Conservation (phyloP, 345 rosid species). For the Bruguiera gymnorhiza region DNA sequence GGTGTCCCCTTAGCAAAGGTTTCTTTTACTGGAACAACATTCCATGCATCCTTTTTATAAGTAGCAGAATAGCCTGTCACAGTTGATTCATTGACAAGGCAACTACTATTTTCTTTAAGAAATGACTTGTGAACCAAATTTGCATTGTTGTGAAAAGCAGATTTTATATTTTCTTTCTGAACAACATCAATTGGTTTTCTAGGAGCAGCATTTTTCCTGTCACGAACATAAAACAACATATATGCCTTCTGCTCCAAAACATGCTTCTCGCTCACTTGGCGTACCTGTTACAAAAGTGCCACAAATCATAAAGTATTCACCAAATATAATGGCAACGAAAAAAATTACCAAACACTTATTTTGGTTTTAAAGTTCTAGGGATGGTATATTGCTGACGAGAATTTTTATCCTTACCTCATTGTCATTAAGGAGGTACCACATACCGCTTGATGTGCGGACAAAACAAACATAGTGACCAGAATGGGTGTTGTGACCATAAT, state of each 20-base stretch:
- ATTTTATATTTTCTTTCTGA: slow-evolving; percentile 46
- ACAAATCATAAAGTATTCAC: slow-evolving; percentile 6
- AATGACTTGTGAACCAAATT: slow-evolving; percentile 35
- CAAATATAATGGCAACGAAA: background rate
- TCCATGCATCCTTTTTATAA: slow-evolving; percentile 26
- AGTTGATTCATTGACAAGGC: slow-evolving; percentile 19
- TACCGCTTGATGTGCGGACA: slow-evolving; percentile 87
- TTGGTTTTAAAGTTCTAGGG: background rate
- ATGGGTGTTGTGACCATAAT: slow-evolving; percentile 78
- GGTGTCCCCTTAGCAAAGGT: slow-evolving; percentile 30
- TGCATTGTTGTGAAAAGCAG: slow-evolving; percentile 26
- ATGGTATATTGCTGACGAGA: too few relatives aligned
- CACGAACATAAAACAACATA: slow-evolving; percentile 96
- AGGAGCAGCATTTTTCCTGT: slow-evolving; percentile 46
- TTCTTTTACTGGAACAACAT: slow-evolving; percentile 21
- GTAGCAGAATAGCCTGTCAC: slow-evolving; percentile 25
- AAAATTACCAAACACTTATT: background rate
- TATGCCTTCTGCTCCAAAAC: slow-evolving; percentile 93
- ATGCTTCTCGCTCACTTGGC: slow-evolving; percentile 67
- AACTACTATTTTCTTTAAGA: slow-evolving; percentile 34
- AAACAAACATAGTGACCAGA: slow-evolving; percentile 92
- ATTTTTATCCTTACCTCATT: slow-evolving; percentile 50
- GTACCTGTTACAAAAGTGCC: slow-evolving; percentile 50
- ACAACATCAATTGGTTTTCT: slow-evolving; percentile 42
- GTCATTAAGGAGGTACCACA: slow-evolving; percentile 95